Percentiles rank a stretch among this genome's conserved stretches.
These are phyloP conservation scores for Halophytophthora polymorphica DNA, from an alignment of 352 stramenopile genomes.

Conservation along the genomic window DNA sequence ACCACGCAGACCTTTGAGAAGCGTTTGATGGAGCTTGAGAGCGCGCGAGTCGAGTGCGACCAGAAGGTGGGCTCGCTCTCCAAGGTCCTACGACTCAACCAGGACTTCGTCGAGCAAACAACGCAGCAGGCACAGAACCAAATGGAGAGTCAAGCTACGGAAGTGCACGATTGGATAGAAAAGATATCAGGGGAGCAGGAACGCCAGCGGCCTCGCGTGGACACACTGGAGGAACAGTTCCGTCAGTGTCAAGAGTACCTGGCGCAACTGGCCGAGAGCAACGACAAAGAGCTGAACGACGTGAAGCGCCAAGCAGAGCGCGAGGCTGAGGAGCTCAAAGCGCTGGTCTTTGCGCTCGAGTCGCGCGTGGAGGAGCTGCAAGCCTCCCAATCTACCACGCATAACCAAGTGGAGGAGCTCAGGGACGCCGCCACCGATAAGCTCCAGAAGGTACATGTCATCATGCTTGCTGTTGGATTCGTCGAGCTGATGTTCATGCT, in stretches of 20 bases:
- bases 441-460: conserved; percentile 37
- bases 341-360: conserved; percentile 42
- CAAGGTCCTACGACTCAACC: conserved; percentile 66
- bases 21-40: conserved; percentile 53
- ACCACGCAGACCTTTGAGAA: conserved; percentile 67
- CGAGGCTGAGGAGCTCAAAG: conserved; percentile 51
- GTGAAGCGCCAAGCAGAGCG: conserved; percentile 21
- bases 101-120: conserved; percentile 68
- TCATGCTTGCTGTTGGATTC: background rate
- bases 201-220: conserved; percentile 31
- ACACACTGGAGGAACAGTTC: conserved; percentile 37
- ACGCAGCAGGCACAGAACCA: conserved; percentile 37
- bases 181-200: conserved; percentile 49
- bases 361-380: conserved; percentile 42
- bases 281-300: conserved; percentile 23
- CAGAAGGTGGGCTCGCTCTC: conserved; percentile 64
- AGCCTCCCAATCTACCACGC: conserved; percentile 20
- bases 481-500: background rate
- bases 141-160: conserved; percentile 30
- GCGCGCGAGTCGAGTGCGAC: conserved; percentile 35
- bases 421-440: conserved; percentile 36
- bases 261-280: conserved; percentile 25
- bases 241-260: conserved; percentile 41
- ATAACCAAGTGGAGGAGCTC: conserved; percentile 41
- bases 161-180: conserved; percentile 63